Base-by-base conservation (phyloP, 1,139 yeast species). In the Saccharomycopsis phalli region DNA sequence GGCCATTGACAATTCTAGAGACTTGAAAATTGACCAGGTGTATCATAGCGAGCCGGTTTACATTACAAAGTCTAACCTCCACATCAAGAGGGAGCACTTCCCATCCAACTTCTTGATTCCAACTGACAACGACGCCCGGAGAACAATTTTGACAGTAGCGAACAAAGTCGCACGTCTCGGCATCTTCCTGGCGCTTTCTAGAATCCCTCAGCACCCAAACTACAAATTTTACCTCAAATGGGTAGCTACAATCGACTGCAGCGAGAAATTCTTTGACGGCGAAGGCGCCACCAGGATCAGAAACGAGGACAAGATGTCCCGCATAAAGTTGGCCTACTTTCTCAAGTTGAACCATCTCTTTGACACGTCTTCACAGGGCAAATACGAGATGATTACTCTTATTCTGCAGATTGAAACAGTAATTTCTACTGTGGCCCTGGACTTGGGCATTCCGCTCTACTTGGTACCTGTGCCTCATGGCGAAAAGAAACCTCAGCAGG, bases 251-350 rank as follows among this genome's bases (percentile, higher is more conserved):
- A 26, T 26, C 29, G 29, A 26, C 14, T 14, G 14, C n/a, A 8
- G 14, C 14, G 13, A 6, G 13, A 26, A 26, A 14, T 4, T 4
- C 5, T 26, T 26, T n/a, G 5, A 10, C 14, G 14, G 29, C 13
- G 13, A 4, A 8, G 7, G 13, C 13, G 33, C 20, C 7, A 27
- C 21, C n/a, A 10, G 19, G 10, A 27, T 27, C 6, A 26, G 23
- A 13, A 16, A 23, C 13, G 38, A 35, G 23, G 38, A 35, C 22
- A 35, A 35, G 25, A 35, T 35, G 38, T 35, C 38, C 10, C 26
- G 19, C n/a, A n/a, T 16, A 4, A 35, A 27, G 23, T 16, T 35
- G 8, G 38, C 26, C 7, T 11, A 10, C 14, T 35, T 35, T 18
- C 21, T 35, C 18, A 25, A 26, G 7, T 17, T 35, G 10, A 10